These are phyloP conservation scores for Apiospora saccharicola DNA, from an alignment of 2,329 filamentous ascomycete species.

Conservation along the genomic window DNA sequence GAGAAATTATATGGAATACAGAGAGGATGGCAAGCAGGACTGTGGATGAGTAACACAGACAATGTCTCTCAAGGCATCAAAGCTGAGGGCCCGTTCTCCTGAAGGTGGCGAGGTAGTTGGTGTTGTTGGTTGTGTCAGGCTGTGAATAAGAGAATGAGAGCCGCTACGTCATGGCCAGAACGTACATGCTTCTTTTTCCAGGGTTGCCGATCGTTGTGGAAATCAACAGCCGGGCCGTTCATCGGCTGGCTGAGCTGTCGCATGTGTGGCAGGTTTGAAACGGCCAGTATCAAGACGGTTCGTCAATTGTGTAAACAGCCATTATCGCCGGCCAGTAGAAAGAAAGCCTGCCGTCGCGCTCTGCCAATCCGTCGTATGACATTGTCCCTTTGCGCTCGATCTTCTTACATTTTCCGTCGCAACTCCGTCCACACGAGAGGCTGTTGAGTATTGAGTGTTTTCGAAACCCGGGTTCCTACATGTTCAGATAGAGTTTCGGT, in stretches of 20 bases:
- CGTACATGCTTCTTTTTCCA: neutral
- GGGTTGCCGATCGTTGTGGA: neutral
- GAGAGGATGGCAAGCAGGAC: neutral
- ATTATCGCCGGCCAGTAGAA: neutral
- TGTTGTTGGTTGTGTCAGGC: neutral
- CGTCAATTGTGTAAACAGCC: neutral
- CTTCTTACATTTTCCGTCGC: neutral
- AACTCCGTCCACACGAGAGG: neutral
- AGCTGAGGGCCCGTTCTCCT: neutral
- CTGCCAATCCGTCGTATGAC: neutral
- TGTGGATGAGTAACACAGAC: neutral
- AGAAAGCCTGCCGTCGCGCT: neutral
- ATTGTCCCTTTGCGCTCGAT: neutral
- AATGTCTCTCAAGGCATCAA: constrained; percentile 3
- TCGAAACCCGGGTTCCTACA: neutral
- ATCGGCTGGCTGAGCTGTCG: neutral
- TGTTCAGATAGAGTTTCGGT: neutral
- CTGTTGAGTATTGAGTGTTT: neutral
- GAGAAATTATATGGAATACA: neutral
- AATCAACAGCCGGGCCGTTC: neutral
- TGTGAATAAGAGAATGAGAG: neutral
- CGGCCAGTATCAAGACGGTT: neutral
- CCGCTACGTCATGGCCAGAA: neutral
- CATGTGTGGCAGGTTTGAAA: neutral
- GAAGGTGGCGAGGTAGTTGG: neutral